A percentile compares a stretch with the other conserved stretches of the same genome.
Evolutionary conservation across 1,284 basidiomycete genomes (phyloP).

Genomic region (Cryptococcus sp.): DNA sequence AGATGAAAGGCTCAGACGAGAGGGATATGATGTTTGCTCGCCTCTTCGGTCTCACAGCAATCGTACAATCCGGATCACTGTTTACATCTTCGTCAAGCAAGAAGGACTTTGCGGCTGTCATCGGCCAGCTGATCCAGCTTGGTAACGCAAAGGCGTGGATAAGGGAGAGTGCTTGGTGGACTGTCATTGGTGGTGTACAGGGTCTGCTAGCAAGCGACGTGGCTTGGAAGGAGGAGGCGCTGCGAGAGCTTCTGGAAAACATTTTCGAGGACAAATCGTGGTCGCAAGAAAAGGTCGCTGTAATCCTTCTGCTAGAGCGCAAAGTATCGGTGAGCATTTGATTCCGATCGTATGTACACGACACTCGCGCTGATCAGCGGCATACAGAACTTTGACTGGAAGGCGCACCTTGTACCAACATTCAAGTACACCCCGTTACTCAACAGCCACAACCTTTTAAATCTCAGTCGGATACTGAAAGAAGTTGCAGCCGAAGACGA

Average conservation of each 20-base stretch:
- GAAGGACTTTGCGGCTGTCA: constrained; percentile 64
- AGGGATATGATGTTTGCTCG: constrained; percentile 90
- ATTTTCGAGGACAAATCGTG: constrained; percentile 66
- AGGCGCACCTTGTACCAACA: constrained; percentile 65
- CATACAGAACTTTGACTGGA: constrained; percentile 63
- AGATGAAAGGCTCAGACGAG: constrained; percentile 85
- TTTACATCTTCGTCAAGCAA: constrained; percentile 63
- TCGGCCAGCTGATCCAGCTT: constrained; percentile 67
- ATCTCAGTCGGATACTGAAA: constrained; percentile 77
- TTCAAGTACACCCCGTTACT: constrained; percentile 76
- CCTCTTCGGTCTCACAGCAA: constrained; percentile 80
- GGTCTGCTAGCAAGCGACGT: constrained; percentile 62
- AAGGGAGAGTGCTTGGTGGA: constrained; percentile 88
- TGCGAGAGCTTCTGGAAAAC: constrained; percentile 59
- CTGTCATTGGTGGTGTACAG: constrained; percentile 66
- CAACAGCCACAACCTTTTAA: constrained; percentile 64
- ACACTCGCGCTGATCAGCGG: constrained; percentile 4
- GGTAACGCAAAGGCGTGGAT: constrained; percentile 88
- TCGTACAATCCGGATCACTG: constrained; percentile 78
- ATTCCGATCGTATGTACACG: background rate
- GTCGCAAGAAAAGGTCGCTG: constrained; percentile 85
- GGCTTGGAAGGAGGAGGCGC: constrained; percentile 71
- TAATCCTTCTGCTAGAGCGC: constrained; percentile 70
- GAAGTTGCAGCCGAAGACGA: constrained; percentile 47
- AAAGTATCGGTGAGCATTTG: constrained; percentile 55